A percentile compares a stretch with the other conserved stretches of the same genome.
These are phyloP conservation scores for Neurospora sp. DNA, from an alignment of 495 filamentous ascomycete species.

Conservation along the genomic window DNA sequence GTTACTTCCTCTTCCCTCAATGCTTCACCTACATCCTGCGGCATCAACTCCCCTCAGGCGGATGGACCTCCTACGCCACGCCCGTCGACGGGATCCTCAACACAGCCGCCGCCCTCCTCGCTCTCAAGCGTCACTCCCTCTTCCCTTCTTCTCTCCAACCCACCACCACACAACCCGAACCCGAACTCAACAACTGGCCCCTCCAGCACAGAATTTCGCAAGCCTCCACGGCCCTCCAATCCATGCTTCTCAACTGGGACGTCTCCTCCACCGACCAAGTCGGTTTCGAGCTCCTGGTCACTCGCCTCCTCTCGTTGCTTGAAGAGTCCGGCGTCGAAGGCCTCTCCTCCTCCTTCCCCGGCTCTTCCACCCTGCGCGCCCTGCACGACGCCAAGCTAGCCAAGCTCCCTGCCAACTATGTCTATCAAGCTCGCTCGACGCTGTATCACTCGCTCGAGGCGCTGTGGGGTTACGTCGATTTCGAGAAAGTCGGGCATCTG, in stretches of 20 bases:
- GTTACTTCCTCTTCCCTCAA: not conserved
- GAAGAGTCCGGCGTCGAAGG: not conserved
- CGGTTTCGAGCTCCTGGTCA: not conserved
- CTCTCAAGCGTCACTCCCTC: not conserved
- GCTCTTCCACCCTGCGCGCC: not conserved
- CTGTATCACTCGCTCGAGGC: not conserved
- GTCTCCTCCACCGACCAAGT: not conserved
- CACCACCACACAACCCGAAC: not conserved
- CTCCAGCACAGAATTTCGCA: accelerated
- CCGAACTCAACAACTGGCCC: not conserved
- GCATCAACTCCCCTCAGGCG: not conserved
- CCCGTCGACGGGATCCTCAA: not conserved
- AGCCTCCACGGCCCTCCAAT: not conserved
- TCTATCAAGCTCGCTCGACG: not conserved
- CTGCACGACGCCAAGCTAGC: not conserved
- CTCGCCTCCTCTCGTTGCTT: not conserved
- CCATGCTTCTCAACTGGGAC: not conserved
- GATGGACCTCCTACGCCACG: not conserved
- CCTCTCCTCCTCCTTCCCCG: not conserved
- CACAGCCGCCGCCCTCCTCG: not conserved
- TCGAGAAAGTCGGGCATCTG: not conserved
- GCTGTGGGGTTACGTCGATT: not conserved
- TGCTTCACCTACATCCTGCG: not conserved
- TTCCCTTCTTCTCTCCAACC: not conserved
- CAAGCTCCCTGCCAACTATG: not conserved